Conservation (phyloP, 2,329 filamentous ascomycete species). For the Cladobotryum mycophilum region DNA sequence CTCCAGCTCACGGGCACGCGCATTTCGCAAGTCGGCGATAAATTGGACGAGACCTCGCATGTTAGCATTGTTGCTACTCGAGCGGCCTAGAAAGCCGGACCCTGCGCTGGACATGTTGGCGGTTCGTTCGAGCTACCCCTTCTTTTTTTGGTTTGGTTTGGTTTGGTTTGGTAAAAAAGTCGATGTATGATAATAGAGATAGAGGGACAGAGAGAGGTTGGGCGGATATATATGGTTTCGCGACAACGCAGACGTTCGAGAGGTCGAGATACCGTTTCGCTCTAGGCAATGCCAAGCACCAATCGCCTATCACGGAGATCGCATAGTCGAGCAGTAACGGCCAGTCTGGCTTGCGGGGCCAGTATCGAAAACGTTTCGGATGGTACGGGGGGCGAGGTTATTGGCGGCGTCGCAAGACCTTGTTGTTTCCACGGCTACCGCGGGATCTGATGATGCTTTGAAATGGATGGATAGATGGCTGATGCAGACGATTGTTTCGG, state of each 20-base stretch:
- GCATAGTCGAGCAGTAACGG: slow-evolving; percentile 25
- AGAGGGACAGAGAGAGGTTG: not conserved
- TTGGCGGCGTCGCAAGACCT: not conserved
- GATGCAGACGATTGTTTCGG: not conserved
- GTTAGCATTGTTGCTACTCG: slow-evolving; percentile 58
- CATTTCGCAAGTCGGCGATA: slow-evolving; percentile 93
- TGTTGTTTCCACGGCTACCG: too few species aligned
- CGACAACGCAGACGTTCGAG: slow-evolving; percentile 1
- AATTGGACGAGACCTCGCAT: slow-evolving; percentile 91
- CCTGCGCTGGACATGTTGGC: slow-evolving; percentile 49
- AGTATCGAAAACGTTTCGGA: slow-evolving; percentile 19
- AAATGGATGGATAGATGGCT: not conserved
- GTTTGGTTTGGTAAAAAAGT: not conserved
- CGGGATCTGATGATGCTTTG: not conserved
- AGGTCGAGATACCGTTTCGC: slow-evolving; percentile 2
- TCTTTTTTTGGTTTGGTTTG: not conserved
- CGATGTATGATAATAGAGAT: too few species aligned
- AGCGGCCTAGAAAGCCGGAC: slow-evolving; percentile 59
- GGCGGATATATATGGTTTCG: too few species aligned
- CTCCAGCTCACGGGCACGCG: slow-evolving; percentile 87
- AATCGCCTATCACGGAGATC: slow-evolving; percentile 22
- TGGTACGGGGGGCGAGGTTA: not conserved
- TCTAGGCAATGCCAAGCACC: slow-evolving; percentile 17
- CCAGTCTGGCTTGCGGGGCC: slow-evolving; percentile 21
- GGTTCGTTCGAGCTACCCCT: not conserved